A percentile compares a stretch with the other conserved stretches of the same genome.
These are phyloP conservation scores for Orychophragmus violaceus DNA, from an alignment of 345 rosid genomes.

Conservation along the genomic window DNA sequence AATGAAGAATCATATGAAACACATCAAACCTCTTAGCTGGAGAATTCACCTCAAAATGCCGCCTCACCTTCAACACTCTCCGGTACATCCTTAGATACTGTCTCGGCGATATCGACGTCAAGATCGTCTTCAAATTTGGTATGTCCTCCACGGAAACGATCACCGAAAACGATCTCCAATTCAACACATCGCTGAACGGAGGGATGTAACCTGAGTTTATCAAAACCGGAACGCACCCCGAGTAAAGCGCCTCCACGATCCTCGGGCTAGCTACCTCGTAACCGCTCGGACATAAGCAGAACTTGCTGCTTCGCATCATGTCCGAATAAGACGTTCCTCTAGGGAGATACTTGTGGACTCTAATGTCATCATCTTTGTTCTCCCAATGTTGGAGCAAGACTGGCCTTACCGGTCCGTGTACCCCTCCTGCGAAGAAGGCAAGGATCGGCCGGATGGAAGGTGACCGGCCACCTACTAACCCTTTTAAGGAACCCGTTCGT, in stretches of 20 bases:
- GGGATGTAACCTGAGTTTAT: conserved; percentile 79
- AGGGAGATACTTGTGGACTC: conserved; percentile 67
- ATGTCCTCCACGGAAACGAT: conserved; percentile 57
- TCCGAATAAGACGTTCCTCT: conserved; percentile 58
- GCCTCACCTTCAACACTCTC: conserved; percentile 60
- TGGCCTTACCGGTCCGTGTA: conserved; percentile 91
- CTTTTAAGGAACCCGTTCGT: conserved; percentile 44
- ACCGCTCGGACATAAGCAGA: conserved; percentile 88
- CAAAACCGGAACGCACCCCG: conserved; percentile 80
- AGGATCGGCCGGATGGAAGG: conserved; percentile 66
- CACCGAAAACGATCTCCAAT: conserved; percentile 75
- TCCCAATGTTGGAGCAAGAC: conserved; percentile 85
- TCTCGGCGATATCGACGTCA: conserved; percentile 53
- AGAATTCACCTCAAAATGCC: conserved; percentile 71
- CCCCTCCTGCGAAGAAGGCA: conserved; percentile 91
- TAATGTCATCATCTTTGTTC: conserved; percentile 57
- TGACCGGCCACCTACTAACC: conserved; percentile 71
- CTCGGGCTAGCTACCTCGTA: conserved; percentile 93
- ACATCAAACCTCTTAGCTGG: conserved; percentile 83
- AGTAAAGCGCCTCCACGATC: conserved; percentile 77
- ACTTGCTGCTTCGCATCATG: conserved; percentile 74
- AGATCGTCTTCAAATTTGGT: conserved; percentile 63
- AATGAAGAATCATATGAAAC: conserved; percentile 91
- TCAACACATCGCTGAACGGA: conserved; percentile 78
- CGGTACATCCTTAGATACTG: conserved; percentile 80